Percentiles rank a stretch among this genome's conserved stretches.
Conservation (phyloP, 495 filamentous ascomycete genomes). For the Podospora tetraspora region DNA sequence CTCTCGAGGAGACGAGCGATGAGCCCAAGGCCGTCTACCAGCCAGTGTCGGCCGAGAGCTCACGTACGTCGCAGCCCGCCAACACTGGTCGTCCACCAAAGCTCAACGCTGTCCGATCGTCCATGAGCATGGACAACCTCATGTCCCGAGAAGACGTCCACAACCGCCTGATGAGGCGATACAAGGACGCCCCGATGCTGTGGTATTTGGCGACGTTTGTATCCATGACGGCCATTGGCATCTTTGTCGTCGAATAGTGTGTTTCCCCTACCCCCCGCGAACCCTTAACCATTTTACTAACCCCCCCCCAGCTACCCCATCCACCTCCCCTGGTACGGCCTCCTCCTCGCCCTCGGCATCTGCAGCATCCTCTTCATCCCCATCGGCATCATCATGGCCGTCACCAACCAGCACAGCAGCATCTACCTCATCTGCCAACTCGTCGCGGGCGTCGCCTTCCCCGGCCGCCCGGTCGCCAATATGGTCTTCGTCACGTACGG, state of each 20-base stretch:
- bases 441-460: constrained; percentile 71
- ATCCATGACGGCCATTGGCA: constrained; percentile 64
- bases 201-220: constrained; percentile 72
- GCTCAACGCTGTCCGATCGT: constrained; percentile 27
- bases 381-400: constrained; percentile 80
- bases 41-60: constrained; percentile 32
- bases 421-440: constrained; percentile 81
- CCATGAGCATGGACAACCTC: constrained; percentile 49
- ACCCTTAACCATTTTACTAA: not conserved
- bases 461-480: constrained; percentile 76
- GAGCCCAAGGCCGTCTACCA: constrained; percentile 43
- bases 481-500: constrained; percentile 88
- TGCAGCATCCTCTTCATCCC: constrained; percentile 70
- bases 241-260: constrained; percentile 79
- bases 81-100: constrained; percentile 5
- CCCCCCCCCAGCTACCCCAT: constrained; percentile 56
- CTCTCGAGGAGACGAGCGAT: constrained; percentile 42
- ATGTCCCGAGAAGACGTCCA: constrained; percentile 69
- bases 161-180: constrained; percentile 67
- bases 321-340: constrained; percentile 70
- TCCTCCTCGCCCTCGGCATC: constrained; percentile 68
- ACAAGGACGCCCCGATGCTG: constrained; percentile 66
- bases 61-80: constrained; percentile 9
- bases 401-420: constrained; percentile 75
- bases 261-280: constrained; percentile 17